These are phyloP conservation scores for Cladobotryum protrusum DNA, from an alignment of 2,329 filamentous ascomycete genomes.

Conservation along the genomic window DNA sequence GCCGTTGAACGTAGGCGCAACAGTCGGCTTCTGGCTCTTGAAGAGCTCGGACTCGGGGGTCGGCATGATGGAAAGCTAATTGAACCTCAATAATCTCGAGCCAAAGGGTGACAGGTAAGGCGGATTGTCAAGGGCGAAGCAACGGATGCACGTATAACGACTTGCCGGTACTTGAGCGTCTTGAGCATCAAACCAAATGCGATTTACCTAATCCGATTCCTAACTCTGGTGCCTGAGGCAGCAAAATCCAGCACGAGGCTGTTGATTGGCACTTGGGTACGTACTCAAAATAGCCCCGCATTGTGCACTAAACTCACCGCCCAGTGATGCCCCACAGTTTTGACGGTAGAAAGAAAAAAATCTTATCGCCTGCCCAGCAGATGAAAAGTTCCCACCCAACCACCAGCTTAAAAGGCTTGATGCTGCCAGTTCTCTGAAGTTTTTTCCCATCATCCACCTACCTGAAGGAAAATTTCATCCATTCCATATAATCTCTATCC, in stretches of 20 bases:
- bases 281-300: constrained; percentile 9
- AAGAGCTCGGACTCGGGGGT: constrained; percentile 78
- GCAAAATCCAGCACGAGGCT: constrained; percentile 6
- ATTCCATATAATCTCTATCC: constrained; percentile 6
- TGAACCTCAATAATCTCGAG: constrained; percentile 9
- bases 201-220: constrained; percentile 1
- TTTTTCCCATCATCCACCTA: constrained; percentile 6
- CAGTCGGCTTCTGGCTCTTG: constrained; percentile 76
- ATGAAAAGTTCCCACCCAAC: constrained; percentile 12
- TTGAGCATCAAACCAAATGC: constrained; percentile 15
- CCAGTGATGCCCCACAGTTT: constrained; percentile 26
- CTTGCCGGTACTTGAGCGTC: constrained; percentile 18
- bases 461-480: constrained; percentile 17
- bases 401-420: constrained; percentile 13
- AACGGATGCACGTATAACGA: constrained; percentile 9
- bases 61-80: constrained; percentile 51
- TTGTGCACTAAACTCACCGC: constrained; percentile 28
- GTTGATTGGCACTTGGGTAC: not conserved
- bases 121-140: constrained; percentile 14
- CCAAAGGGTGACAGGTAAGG: constrained; percentile 7
- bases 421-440: not conserved
- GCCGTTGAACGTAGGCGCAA: constrained; percentile 76
- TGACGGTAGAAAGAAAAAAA: constrained; percentile 29
- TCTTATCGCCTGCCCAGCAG: not conserved
- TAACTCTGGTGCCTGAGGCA: constrained; percentile 9